phyloP scores from a whole-genome alignment of 345 rosid species.

The Abelmoschus esculentus region DNA sequence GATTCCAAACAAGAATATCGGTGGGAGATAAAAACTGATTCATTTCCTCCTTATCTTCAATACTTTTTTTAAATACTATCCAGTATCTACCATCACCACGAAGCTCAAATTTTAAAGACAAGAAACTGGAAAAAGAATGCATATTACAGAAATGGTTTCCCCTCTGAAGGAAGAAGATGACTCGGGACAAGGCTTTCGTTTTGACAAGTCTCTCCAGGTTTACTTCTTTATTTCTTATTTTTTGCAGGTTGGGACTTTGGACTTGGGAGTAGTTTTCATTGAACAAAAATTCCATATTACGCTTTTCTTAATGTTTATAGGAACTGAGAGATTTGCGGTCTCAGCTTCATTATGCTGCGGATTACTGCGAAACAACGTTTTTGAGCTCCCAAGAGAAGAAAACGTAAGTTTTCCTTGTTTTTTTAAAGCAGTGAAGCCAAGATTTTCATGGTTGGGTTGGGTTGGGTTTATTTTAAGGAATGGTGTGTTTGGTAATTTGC shows the following conservation, averaged over 20 bases:
- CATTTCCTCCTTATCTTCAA: neutral
- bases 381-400: slow-evolving; percentile 34
- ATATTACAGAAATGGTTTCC: slow-evolving; percentile 15
- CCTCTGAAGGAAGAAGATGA: slow-evolving; percentile 20
- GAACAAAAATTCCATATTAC: neutral
- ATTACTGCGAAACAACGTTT: slow-evolving; percentile 50
- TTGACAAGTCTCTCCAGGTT: slow-evolving; percentile 54
- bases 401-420: slow-evolving; percentile 25
- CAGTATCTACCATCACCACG: too few relatives aligned
- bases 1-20: neutral
- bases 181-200: slow-evolving; percentile 25
- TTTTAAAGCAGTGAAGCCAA: neutral
- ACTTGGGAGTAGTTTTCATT: neutral
- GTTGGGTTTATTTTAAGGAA: too few relatives aligned
- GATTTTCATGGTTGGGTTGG: too few relatives aligned
- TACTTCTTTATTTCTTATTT: neutral
- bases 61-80: neutral
- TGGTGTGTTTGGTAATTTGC: slow-evolving; percentile 7
- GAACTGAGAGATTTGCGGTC: slow-evolving; percentile 57
- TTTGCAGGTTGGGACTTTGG: neutral
- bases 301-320: slow-evolving; percentile 16
- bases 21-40: neutral
- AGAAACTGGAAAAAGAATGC: slow-evolving; percentile 8
- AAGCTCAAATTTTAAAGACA: neutral
- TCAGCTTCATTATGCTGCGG: slow-evolving; percentile 64